Percentiles rank a stretch among this genome's conserved stretches.
Conservation (phyloP, 2,329 filamentous ascomycete species). For the Sclerotiophoma versabilis region DNA sequence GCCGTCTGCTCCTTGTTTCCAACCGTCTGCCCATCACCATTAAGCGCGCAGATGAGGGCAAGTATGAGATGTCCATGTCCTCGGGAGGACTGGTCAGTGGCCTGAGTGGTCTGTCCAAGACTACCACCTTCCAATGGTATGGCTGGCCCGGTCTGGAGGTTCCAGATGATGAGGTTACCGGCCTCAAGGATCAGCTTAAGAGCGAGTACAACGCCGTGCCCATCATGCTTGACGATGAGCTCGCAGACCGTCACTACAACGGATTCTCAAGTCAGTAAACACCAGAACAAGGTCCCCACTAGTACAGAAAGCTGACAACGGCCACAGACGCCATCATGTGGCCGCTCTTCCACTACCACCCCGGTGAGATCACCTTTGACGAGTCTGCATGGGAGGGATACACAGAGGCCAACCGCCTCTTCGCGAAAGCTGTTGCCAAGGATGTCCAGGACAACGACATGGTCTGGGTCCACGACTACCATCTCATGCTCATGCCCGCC, state of each 20-base stretch:
- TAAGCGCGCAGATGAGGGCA: slow-evolving; percentile 88
- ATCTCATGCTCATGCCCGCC: slow-evolving; percentile 93
- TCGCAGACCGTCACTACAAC: slow-evolving; percentile 96
- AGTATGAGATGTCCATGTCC: slow-evolving; percentile 94
- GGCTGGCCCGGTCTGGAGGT: slow-evolving; percentile 96
- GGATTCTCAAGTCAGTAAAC: slow-evolving; percentile 84
- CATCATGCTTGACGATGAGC: slow-evolving; percentile 90
- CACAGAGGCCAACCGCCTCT: slow-evolving; percentile 88
- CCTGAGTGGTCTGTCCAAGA: slow-evolving; percentile 87
- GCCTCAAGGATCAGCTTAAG: slow-evolving; percentile 78
- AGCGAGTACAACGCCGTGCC: slow-evolving; percentile 89
- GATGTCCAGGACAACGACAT: slow-evolving; percentile 93
- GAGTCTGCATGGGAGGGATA: slow-evolving; percentile 94
- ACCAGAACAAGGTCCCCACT: not conserved
- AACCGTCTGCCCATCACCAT: slow-evolving; percentile 97
- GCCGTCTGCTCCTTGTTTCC: slow-evolving; percentile 80
- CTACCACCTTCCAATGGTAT: slow-evolving; percentile 97
- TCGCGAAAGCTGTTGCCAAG: slow-evolving; percentile 84
- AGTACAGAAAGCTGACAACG: slow-evolving; percentile 14
- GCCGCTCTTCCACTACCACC: slow-evolving; percentile 98
- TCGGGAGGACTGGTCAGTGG: slow-evolving; percentile 95
- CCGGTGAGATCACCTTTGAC: slow-evolving; percentile 97
- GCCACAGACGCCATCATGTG: slow-evolving; percentile 85
- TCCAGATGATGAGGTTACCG: slow-evolving; percentile 78
- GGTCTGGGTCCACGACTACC: slow-evolving; percentile 99